Base-by-base conservation (phyloP, 2,329 filamentous ascomycete species). In the Xylariales sp. region DNA sequence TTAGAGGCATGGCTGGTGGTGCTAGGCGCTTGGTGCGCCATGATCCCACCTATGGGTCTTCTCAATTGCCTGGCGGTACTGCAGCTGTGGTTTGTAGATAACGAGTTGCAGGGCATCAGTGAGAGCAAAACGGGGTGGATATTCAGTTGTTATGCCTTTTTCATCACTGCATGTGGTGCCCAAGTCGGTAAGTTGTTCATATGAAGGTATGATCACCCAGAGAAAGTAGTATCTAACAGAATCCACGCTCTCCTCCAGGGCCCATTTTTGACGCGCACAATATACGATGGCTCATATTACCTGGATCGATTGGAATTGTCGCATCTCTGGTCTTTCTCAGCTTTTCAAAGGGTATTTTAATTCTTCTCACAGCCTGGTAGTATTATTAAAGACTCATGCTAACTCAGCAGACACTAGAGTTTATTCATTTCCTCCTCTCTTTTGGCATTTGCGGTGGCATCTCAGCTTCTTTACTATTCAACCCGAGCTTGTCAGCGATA, bases 221-320 rank as follows among this genome's bases (percentile, higher is more conserved):
- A n/a, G n/a, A n/a, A n/a, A n/a, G n/a, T n/a, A n/a, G n/a, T n/a
- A n/a, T n/a, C n/a, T n/a, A n/a, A n/a, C n/a, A n/a, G n/a, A n/a
- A n/a, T n/a, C 33, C 38, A 6, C 37, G n/a, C 13, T 14, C 10
- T 2, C 8, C 5, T 18, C 2, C 12, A 55, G 49, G 83, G 1
- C 83, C 84, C 0, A 61, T 87, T 15, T 88, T 88, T 48, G 85
- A 89, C 52, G 70, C 75, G 16, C 71, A 81, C 42, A 82, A 83
- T 0, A 81, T 83, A 0, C 66, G 70, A 20, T 53, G 70, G 35
- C 63, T 88, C 4, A 62, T 87, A 4, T 45, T 78, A 0, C 62
- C 65, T 0, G 84, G 84, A 1, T 76, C 72, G 17, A 55, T 81
- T 3, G 61, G 75, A 15, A 57, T 79, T 27, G 62, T 82, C 27